Evolutionary conservation across 2,329 filamentous ascomycete species (phyloP), one percentile per base, ranked within the genome.

Genomic region (Nigrospora oryzae): DNA sequence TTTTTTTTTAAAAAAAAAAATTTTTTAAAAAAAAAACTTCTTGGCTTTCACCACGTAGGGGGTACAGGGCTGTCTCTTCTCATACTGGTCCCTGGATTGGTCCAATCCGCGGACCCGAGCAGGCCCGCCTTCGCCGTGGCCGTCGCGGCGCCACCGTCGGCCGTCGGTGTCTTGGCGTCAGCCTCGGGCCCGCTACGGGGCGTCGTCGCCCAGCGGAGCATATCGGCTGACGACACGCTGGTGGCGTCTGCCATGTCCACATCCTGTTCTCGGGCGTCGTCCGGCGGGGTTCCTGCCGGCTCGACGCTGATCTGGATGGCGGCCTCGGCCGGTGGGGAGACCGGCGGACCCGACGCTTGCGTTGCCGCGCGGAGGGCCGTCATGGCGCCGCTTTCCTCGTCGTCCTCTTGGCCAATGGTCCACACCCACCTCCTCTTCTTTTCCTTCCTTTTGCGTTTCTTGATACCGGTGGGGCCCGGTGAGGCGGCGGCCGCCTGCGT

Each of bases 381-480:
- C 16, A 71, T 60, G 3, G 69, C 68, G 1, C 66, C 69, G 33
- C 45, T 67, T 64, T 40, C 42, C 8, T 70, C 63, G 5, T 62
- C 63, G 1, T 61, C 63, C 1, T 76, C 74, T 47, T 72, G 70
- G 3, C 73, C 76, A 38, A 84, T 81, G 2, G 80, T 83, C 80
- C 80, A 83, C 33, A 80, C 75, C 80, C 79, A 83, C 37, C 73
- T 73, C 12, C 79, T 67, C 61, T 76, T 81, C 69, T 79, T 82
- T 51, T 83, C 79, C 56, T 67, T 68, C 31, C 64, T 62, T 57
- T 71, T 78, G 11, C 71, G 66, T 57, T 79, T 81, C n/a, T 71
- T 68, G 40, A 75, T 64, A 2, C 71, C 71, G 1, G 63, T 65
- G 5, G 62, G 53, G 2, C 63, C 56, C 4, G 65, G 60, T 0